Conservation (phyloP, 2,329 filamentous ascomycete genomes). For the Exophiala bonariae region DNA sequence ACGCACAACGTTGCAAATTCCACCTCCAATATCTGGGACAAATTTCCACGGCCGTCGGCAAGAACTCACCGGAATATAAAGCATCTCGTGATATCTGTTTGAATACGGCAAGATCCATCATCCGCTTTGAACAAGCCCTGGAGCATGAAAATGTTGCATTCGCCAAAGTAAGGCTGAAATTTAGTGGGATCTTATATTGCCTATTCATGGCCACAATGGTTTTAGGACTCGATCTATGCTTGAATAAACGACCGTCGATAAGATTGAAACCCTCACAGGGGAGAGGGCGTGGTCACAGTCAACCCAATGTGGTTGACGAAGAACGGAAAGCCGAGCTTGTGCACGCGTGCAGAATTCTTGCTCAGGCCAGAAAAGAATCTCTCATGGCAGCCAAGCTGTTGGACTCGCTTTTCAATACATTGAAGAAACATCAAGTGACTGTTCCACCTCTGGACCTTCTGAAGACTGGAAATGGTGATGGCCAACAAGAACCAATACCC, state of each 20-base stretch:
- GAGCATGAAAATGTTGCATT: constrained; percentile 26
- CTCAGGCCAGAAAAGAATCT: too few relatives aligned
- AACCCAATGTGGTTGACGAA: too few relatives aligned
- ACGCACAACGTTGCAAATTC: constrained; percentile 38
- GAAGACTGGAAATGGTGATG: too few relatives aligned
- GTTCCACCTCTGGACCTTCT: too few relatives aligned
- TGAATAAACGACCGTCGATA: constrained; percentile 27
- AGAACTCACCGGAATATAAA: constrained; percentile 29
- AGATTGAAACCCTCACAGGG: too few relatives aligned
- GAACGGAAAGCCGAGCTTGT: too few relatives aligned
- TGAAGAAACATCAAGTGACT: too few relatives aligned
- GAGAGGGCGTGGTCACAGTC: too few relatives aligned
- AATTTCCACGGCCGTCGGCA: constrained; percentile 11
- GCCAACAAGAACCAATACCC: too few relatives aligned
- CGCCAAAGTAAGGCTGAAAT: constrained; percentile 28
- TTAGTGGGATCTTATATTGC: constrained; percentile 33
- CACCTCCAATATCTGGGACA: constrained; percentile 39
- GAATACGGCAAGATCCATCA: neutral
- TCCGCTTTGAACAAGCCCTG: constrained; percentile 27
- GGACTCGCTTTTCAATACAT: too few relatives aligned
- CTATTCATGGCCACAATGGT: constrained; percentile 41
- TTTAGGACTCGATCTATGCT: constrained; percentile 40
- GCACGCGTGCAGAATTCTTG: too few relatives aligned
- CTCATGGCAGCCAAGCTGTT: too few relatives aligned
- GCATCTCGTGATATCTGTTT: constrained; percentile 37